phyloP scores from a whole-genome alignment of 1,284 basidiomycete species.

The Phylloboletellus chloephorus region DNA sequence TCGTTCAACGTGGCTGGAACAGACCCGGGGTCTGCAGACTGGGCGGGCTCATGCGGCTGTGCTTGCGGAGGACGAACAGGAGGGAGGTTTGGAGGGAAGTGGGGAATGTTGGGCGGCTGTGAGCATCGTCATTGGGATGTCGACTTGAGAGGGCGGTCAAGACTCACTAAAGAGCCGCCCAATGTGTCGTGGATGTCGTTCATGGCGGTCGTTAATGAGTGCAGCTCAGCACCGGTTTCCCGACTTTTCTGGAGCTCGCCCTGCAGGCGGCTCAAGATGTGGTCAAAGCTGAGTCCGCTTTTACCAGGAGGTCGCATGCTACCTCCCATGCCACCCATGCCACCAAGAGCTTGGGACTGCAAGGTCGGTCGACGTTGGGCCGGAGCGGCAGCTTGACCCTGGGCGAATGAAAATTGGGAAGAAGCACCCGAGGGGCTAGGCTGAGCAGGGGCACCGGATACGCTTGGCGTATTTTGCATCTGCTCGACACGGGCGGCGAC shows the following conservation, averaged over 20 bases:
- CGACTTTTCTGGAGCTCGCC: constrained; percentile 91
- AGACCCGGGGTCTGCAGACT: constrained; percentile 22
- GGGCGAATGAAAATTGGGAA: constrained; percentile 36
- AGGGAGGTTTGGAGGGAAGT: constrained; percentile 60
- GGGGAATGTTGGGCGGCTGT: constrained; percentile 54
- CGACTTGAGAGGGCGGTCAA: neutral
- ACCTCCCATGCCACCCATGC: constrained; percentile 72
- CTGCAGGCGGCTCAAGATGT: constrained; percentile 75
- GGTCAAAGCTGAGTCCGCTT: constrained; percentile 77
- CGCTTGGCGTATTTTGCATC: constrained; percentile 21
- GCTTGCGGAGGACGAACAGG: constrained; percentile 56
- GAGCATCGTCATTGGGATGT: constrained; percentile 9
- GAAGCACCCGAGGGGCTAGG: constrained; percentile 27
- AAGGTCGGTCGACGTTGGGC: constrained; percentile 50
- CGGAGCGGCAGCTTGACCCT: constrained; percentile 30
- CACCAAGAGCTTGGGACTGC: constrained; percentile 54
- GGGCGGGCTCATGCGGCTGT: constrained; percentile 34
- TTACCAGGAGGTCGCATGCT: constrained; percentile 66
- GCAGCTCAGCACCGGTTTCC: constrained; percentile 89
- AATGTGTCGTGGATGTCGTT: constrained; percentile 90
- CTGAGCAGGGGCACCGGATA: constrained; percentile 25
- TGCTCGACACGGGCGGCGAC: constrained; percentile 64
- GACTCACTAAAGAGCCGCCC: constrained; percentile 72
- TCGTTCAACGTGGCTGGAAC: constrained; percentile 31
- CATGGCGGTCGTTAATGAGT: constrained; percentile 77